These are phyloP conservation scores for Graphilbum ipis-grandicollis DNA, from an alignment of 2,329 filamentous ascomycete genomes.

Conservation along the genomic window DNA sequence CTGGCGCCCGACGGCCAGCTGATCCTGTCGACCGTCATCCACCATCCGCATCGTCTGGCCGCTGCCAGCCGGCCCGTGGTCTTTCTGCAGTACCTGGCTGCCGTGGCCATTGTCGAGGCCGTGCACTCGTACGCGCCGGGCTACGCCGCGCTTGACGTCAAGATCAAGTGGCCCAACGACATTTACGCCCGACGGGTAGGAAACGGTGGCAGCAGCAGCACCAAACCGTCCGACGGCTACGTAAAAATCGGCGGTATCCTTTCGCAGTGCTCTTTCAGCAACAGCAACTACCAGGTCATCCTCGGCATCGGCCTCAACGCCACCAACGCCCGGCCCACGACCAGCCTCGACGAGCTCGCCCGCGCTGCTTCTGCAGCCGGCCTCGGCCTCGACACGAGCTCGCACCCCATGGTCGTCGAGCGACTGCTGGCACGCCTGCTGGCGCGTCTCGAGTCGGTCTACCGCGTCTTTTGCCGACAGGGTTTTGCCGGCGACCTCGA, in stretches of 20 bases:
- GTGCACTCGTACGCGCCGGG: constrained; percentile 63
- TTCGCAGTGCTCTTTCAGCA: constrained; percentile 69
- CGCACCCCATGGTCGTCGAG: constrained; percentile 54
- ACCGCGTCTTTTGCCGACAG: constrained; percentile 52
- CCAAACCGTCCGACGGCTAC: constrained; percentile 23
- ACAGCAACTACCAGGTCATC: constrained; percentile 65
- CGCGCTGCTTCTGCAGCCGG: constrained; percentile 20
- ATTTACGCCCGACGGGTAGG: constrained; percentile 49
- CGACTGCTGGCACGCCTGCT: constrained; percentile 68
- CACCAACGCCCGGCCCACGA: constrained; percentile 70
- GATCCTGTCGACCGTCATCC: constrained; percentile 77
- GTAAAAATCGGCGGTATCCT: constrained; percentile 90
- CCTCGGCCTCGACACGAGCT: no score
- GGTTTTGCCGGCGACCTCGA: constrained; percentile 66
- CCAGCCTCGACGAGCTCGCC: constrained; percentile 62
- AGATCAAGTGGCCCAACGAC: constrained; percentile 96
- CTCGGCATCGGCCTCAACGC: constrained; percentile 79
- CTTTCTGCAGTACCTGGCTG: constrained; percentile 86
- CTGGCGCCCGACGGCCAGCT: constrained; percentile 73
- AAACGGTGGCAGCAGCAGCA: constrained; percentile 21
- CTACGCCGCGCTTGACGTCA: constrained; percentile 61
- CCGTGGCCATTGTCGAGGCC: constrained; percentile 71
- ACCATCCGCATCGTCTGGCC: constrained; percentile 50
- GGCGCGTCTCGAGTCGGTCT: constrained; percentile 59
- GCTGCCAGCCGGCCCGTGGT: constrained; percentile 43